A percentile compares a stretch with the other conserved stretches of the same genome.
These are phyloP conservation scores for Orbilia oligospora DNA, from an alignment of 2,329 filamentous ascomycete species.

Conservation along the genomic window DNA sequence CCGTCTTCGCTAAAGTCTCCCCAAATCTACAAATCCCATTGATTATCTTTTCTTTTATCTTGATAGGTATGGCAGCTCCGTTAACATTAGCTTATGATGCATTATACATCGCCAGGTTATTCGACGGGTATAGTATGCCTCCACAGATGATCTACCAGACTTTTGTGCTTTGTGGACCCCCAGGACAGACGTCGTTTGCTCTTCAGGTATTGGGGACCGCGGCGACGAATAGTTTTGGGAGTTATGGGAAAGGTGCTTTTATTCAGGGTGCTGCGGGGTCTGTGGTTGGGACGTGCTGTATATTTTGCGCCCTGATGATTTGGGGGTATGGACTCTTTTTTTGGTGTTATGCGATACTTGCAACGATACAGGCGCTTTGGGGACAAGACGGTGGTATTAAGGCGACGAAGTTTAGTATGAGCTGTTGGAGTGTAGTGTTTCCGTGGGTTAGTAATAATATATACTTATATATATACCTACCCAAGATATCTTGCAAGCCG, in stretches of 20 bases:
- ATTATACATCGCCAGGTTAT: not conserved
- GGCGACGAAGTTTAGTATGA: not conserved
- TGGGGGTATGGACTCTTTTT: constrained; percentile 3
- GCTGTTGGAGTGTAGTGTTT: constrained; percentile 2
- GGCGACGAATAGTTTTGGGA: not conserved
- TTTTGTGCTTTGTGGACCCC: not conserved
- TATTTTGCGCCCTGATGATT: not conserved
- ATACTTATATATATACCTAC: no score
- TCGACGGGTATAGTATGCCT: not conserved
- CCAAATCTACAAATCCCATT: not conserved
- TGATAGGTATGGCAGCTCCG: not conserved
- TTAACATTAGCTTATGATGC: not conserved
- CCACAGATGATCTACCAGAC: not conserved
- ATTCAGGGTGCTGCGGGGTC: not conserved
- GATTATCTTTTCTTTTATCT: not conserved
- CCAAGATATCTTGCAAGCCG: not conserved
- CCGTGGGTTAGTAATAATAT: not conserved
- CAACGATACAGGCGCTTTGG: not conserved
- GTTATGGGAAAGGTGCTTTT: not conserved
- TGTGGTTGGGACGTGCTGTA: not conserved
- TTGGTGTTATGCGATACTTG: not conserved
- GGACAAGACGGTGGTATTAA: not conserved
- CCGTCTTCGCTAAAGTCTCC: not conserved
- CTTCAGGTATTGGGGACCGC: constrained; percentile 1
- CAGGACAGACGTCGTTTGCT: constrained; percentile 1